These are phyloP conservation scores for Kluyveromyces marxianus DNA, from an alignment of 1,139 yeast genomes.

Conservation along the genomic window DNA sequence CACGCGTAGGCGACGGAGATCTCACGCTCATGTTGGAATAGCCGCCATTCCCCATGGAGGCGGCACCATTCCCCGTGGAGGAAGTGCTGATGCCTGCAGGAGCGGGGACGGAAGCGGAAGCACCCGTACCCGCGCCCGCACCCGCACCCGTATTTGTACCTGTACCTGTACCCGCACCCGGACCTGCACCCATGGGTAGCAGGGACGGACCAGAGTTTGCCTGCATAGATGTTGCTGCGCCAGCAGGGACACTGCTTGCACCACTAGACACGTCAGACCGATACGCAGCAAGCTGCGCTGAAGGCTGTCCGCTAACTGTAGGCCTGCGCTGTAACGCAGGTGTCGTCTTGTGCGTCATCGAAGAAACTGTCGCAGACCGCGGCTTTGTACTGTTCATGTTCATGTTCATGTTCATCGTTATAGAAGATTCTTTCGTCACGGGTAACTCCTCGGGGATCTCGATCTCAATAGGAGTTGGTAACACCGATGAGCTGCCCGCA, in stretches of 20 bases:
- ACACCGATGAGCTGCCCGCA: conserved; percentile 24
- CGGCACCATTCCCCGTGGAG: background rate
- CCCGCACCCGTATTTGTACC: no score
- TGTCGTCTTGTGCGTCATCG: conserved; percentile 6
- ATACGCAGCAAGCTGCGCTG: background rate
- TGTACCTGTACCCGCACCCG: no score
- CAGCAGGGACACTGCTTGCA: background rate
- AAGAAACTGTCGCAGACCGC: conserved; percentile 12
- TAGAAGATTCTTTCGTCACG: conserved; percentile 11
- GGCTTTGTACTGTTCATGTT: conserved; percentile 5
- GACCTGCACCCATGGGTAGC: no score
- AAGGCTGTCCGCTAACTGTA: conserved; percentile 8
- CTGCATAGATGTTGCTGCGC: background rate
- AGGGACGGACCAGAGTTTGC: no score
- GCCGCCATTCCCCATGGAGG: background rate
- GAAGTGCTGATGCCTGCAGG: background rate
- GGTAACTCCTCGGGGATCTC: conserved; percentile 49
- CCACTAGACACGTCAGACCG: background rate
- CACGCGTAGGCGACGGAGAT: conserved; percentile 23
- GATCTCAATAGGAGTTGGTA: conserved; percentile 44
- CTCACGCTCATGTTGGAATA: conserved; percentile 8
- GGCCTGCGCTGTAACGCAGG: conserved; percentile 9
- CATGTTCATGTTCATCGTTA: background rate
- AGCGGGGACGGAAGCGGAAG: background rate
- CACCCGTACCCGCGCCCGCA: no score